A percentile compares a stretch with the other conserved stretches of the same genome.
These are phyloP conservation scores for Cardamine occulta DNA, from an alignment of 345 rosid genomes.

Conservation along the genomic window DNA sequence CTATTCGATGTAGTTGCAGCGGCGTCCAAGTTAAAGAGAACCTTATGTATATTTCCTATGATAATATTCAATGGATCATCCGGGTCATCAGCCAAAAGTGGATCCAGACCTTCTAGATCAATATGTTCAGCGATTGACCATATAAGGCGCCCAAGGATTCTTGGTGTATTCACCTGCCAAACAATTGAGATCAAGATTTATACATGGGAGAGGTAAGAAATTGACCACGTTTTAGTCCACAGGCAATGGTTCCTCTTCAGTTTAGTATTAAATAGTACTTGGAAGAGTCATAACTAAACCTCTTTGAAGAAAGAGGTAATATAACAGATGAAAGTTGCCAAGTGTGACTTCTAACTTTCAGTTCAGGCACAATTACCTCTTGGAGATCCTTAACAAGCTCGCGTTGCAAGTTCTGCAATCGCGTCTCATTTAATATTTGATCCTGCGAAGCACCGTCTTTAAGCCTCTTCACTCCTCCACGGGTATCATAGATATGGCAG, in stretches of 20 bases:
- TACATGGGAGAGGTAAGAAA: conserved; percentile 14
- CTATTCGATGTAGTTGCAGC: conserved; percentile 80
- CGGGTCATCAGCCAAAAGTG: conserved; percentile 98
- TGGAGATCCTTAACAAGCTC: conserved; percentile 87
- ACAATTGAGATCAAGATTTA: conserved; percentile 34
- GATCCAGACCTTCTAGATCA: conserved; percentile 95
- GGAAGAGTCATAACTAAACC: neutral
- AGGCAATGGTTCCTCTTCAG: conserved; percentile 16
- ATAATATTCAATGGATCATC: conserved; percentile 89
- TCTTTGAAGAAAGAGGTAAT: neutral
- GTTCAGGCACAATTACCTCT: conserved; percentile 59
- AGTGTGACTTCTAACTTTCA: conserved; percentile 6
- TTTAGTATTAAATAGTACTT: neutral
- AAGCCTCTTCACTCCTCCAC: conserved; percentile 95
- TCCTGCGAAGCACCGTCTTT: conserved; percentile 99
- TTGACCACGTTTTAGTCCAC: conserved; percentile 2
- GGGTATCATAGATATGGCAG: conserved; percentile 92
- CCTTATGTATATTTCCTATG: conserved; percentile 80
- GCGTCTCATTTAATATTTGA: conserved; percentile 92
- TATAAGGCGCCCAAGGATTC: conserved; percentile 79
- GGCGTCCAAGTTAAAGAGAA: conserved; percentile 80
- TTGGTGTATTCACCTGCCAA: conserved; percentile 76
- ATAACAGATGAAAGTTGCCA: conserved; percentile 14
- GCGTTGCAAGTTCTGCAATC: conserved; percentile 86
- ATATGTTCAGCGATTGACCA: conserved; percentile 95